Evolutionary conservation across 768 basidiomycete species (phyloP), one percentile per base, ranked within the genome.

Genomic region (Boletus sensibilis): DNA sequence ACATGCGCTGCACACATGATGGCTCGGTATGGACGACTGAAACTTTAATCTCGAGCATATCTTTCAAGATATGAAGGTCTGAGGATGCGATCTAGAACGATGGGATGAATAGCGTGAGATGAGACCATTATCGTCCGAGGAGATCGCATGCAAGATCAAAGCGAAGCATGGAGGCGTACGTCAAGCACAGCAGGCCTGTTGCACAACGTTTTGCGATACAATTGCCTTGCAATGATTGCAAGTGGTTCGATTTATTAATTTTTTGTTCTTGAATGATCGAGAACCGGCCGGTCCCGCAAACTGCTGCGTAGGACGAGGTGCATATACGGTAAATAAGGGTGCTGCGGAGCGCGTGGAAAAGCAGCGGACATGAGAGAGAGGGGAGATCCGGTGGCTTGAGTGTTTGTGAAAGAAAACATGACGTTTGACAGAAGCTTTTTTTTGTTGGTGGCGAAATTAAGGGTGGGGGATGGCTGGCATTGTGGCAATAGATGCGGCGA

Each of bases 271-370:
- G 43, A 21, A 34, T 35, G 55, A 60, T 66, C 58, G 52, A 39
- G 51, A 45, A 46, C 33, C 37, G 63, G 52, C 16, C 66, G 67
- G 67, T 52, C 48, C 67, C 67, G 67, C 55, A 18, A 60, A 39
- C 1, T 37, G 55, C 63, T 53, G 57, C 53, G 62, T 18, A 47
- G 18, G 44, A 40, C 33, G n/a, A 29, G 40, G 33, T 16, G 41
- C 23, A 45, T 37, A 31, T 8, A 25, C 48, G 59, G 56, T 20
- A 35, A 62, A 55, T 62, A 48, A 45, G 31, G 14, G 48, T 44
- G 35, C 62, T 64, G 59, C 59, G 59, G 64, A 20, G 18, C 16
- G 46, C 53, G 48, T 64, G 63, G 43, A 29, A n/a, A 34, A 38
- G 35, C 7, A 25, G 50, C 59, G 58, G 62, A 53, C 16, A 52